Conservation (phyloP, 441 rosid species). For the Pelargonium cotyledonis region DNA sequence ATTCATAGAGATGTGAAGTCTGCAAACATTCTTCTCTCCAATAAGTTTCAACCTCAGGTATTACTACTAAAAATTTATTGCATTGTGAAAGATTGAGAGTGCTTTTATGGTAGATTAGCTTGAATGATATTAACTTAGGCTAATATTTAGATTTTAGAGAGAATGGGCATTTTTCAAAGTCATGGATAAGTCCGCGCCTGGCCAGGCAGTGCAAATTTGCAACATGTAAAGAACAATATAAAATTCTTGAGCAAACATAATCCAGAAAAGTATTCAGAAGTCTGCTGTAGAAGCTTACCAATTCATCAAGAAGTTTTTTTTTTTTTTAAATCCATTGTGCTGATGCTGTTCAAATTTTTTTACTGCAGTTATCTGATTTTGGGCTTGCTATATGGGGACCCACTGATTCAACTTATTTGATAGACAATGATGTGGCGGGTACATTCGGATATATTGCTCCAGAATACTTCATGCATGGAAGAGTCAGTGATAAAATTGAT, state of each 20-base stretch:
- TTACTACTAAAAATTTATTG: not conserved
- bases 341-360: not conserved
- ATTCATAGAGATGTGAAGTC: conserved; percentile 92
- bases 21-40: conserved; percentile 73
- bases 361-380: conserved; percentile 59
- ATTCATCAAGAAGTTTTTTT: conserved; percentile 2
- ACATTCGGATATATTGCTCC: conserved; percentile 97
- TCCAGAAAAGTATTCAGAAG: not conserved
- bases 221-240: not conserved
- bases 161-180: not conserved
- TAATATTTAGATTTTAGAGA: not conserved
- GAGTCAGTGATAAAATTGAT: conserved; percentile 79
- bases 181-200: not conserved
- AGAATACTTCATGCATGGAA: conserved; percentile 85
- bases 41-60: conserved; percentile 84
- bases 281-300: not conserved
- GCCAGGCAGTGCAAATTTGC: not conserved
- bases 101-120: not conserved
- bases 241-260: not conserved
- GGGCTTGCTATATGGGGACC: conserved; percentile 70
- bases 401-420: conserved; percentile 33
- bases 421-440: conserved; percentile 66
- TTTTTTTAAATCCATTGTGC: not conserved
- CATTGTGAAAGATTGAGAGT: not conserved
- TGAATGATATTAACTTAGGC: not conserved